phyloP scores from a whole-genome alignment of 768 basidiomycete genomes.

The Boletus sp. region DNA sequence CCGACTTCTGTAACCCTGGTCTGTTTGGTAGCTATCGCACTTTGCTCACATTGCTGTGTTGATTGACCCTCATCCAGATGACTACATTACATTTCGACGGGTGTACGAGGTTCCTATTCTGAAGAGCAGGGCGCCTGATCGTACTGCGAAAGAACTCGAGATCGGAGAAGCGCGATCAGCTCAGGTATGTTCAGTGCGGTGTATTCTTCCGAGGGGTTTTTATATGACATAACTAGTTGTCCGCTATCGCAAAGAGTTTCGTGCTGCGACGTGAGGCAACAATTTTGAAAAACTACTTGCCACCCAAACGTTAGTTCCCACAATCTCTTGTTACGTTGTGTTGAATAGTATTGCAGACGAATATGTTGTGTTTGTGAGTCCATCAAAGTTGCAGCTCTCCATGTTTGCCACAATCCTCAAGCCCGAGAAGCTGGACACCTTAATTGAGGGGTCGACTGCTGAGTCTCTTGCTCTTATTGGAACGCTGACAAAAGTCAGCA shows the following conservation, averaged over 20 bases:
- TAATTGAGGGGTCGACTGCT: constrained; percentile 68
- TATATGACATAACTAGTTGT: constrained; percentile 45
- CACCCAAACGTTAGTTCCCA: constrained; percentile 75
- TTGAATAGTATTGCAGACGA: constrained; percentile 57
- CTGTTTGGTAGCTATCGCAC: constrained; percentile 56
- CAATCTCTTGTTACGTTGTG: background rate
- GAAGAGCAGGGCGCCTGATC: constrained; percentile 76
- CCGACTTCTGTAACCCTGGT: constrained; percentile 93
- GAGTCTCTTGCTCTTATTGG: constrained; percentile 79
- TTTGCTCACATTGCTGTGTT: background rate
- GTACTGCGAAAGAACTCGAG: constrained; percentile 67
- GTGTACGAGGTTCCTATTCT: constrained; percentile 88
- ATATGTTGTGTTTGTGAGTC: constrained; percentile 96
- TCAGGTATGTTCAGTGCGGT: constrained; percentile 48
- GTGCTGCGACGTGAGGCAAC: constrained; percentile 86
- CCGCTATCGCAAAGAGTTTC: constrained; percentile 76
- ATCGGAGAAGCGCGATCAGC: constrained; percentile 71
- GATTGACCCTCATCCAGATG: constrained; percentile 44
- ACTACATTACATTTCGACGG: constrained; percentile 69
- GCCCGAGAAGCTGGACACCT: constrained; percentile 61
- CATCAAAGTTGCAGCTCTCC: constrained; percentile 75
- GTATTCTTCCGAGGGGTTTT: background rate
- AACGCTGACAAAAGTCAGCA: constrained; percentile 85
- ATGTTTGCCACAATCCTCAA: constrained; percentile 77
- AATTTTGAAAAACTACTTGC: constrained; percentile 78